Base-by-base conservation (phyloP, 306 rosid species). In the Trifolium dubium region DNA sequence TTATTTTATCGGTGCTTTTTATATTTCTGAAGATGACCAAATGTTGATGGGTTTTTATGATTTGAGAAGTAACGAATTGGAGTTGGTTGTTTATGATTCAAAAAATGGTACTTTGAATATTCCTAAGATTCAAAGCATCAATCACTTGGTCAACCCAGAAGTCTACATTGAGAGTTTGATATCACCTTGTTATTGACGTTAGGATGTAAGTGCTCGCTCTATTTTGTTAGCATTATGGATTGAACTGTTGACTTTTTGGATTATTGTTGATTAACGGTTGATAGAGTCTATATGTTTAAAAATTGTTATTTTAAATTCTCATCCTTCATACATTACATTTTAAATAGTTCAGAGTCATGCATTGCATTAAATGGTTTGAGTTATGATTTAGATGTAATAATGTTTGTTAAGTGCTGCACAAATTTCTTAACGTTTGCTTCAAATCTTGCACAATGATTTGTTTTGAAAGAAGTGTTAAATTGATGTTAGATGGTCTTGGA, bases 101-200 rank as follows among this genome's bases (percentile, higher is more conserved):
- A 44, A 10, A 10, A 44, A 13, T 44, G n/a, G 50, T 44, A 44
- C 50, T 44, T 44, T 44, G 3, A 41, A 2, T 10, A 41, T 41
- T 10, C 13, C 47, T 2, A 1, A 10, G 47, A 10, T 41, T 41
- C 47, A 41, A 41, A 41, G 10, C 5, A 2, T 41, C 12, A 10
- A 11, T 10, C 4, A 13, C 2, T 3, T 0, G 0, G 2, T 4
- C 5, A 0, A 4, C 5, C 5, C 15, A 4, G 0, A 12, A 12
- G 50, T 41, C 47, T 41, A 41, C 14, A 11, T 41, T 44, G 50
- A 44, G 15, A 44, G 50, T 44, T 10, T 11, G 1, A 11, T 44
- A 12, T 44, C 50, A 44, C 50, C 50, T 44, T 44, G 15, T 44
- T 11, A 2, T 44, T 44, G 4, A 44, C 0, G 5, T 10, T 11